Base-by-base conservation (phyloP, 1,284 basidiomycete genomes). In the Trichosporon faecale region DNA sequence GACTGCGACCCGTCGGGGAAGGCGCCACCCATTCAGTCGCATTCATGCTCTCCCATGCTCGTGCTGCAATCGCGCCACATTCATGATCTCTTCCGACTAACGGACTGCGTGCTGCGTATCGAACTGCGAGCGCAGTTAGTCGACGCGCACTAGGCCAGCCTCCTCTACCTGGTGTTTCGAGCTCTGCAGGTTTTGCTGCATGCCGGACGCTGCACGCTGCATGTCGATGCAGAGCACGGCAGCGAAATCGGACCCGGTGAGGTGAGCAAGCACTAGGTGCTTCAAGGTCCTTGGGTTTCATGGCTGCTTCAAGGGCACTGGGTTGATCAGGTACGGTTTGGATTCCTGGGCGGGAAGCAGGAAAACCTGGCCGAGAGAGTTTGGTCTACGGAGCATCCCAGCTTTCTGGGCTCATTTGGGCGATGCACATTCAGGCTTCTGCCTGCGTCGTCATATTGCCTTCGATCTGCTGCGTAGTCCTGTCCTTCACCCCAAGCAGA, bases 311-410 rank as follows among this genome's bases (percentile, higher is more conserved):
- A n/a, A 25, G 35, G 35, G n/a, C n/a, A n/a, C 14, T 25, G 49
- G 49, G 49, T 52, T 23, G 49, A 52, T 52, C 49, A 52, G 49
- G 49, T 52, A 52, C 49, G 49, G 49, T 52, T 52, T 52, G 49
- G 23, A 23, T 52, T 25, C 49, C 49, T 52, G 49, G 49, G 49
- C 49, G 49, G 49, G 49, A 52, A 52, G 49, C 21, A 52, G n/a
- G 49, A 11, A 18, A 14, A 8, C 49, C 9, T 21, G 49, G 49
- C 49, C 6, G 49, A 52, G 21, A 52, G 49, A 52, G 49, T 52
- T 52, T 52, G 9, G 23, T 21, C 7, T 5, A 18, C 49, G 21
- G 49, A 52, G 49, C 21, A 52, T 52, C 49, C n/a, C 49, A 52
- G 18, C 21, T 52, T 52, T 52, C 23, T 52, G 49, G 49, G 18